phyloP scores from a whole-genome alignment of 75 land plant species.

The Selaginella moellendorffii region DNA sequence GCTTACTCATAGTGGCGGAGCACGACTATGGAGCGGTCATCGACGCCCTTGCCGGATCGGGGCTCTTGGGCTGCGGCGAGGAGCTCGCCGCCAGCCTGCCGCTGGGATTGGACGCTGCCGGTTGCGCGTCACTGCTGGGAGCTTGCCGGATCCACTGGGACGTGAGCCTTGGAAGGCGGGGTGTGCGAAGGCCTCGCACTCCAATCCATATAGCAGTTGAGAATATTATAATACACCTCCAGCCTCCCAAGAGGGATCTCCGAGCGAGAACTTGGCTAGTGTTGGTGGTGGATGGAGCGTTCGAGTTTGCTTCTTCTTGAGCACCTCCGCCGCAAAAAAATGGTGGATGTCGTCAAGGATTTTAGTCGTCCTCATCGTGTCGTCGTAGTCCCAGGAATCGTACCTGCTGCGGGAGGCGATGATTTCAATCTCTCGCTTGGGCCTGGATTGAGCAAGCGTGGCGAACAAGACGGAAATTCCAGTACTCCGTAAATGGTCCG shows the following conservation, averaged over 20 bases:
- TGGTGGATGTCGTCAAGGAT: too few species aligned
- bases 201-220: background rate
- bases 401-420: too few species aligned
- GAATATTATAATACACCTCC: background rate
- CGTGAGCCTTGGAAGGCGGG: background rate
- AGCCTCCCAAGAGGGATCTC: background rate
- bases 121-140: slow-evolving; percentile 32
- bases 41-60: slow-evolving; percentile 12
- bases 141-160: slow-evolving; percentile 31
- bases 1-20: background rate
- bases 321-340: too few species aligned
- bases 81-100: slow-evolving; percentile 5
- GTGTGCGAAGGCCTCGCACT: background rate
- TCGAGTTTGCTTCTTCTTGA: too few species aligned
- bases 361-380: too few species aligned
- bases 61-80: background rate
- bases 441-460: too few species aligned
- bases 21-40: slow-evolving; percentile 13
- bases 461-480: too few species aligned
- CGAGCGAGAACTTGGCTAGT: too few species aligned
- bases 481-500: too few species aligned
- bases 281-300: too few species aligned
- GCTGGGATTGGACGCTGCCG: slow-evolving; percentile 17
- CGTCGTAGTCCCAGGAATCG: too few species aligned
- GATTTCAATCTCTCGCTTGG: too few species aligned